These are phyloP conservation scores for Crithidia fasciculata DNA, from an alignment of 208 protist species.

Conservation along the genomic window DNA sequence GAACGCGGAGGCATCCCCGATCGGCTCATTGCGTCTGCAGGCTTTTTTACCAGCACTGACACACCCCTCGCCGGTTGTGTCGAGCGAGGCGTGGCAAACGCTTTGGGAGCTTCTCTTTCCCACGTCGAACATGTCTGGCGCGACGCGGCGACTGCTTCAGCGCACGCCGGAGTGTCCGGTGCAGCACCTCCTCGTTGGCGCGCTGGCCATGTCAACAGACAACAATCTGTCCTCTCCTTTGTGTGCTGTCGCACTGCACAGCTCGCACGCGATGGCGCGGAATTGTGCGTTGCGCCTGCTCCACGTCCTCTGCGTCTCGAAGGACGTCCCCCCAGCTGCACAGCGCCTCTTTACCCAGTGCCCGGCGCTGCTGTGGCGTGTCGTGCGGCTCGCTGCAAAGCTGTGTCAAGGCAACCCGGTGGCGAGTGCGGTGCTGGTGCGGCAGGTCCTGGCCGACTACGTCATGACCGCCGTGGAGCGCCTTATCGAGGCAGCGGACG, in stretches of 20 bases:
- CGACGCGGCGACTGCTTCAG: slow-evolving; percentile 10
- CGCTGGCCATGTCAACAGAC: slow-evolving; percentile 14
- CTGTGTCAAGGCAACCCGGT: slow-evolving; percentile 19
- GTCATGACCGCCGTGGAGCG: slow-evolving; percentile 13
- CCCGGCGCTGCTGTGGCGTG: slow-evolving; percentile 61
- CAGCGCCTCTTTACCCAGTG: slow-evolving; percentile 52
- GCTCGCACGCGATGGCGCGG: slow-evolving; percentile 28
- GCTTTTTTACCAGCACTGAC: slow-evolving; percentile 30
- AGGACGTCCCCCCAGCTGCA: slow-evolving; percentile 18
- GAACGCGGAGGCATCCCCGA: background rate
- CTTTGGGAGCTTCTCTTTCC: slow-evolving; percentile 40
- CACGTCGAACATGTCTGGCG: background rate
- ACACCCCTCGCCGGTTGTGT: slow-evolving; percentile 44
- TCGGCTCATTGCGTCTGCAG: slow-evolving; percentile 3
- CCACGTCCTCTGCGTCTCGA: slow-evolving; percentile 29
- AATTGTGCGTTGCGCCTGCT: slow-evolving; percentile 32
- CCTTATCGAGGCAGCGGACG: background rate
- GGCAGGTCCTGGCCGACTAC: slow-evolving; percentile 33
- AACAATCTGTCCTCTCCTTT: slow-evolving; percentile 1
- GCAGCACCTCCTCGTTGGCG: slow-evolving; percentile 27
- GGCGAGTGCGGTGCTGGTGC: slow-evolving; percentile 24
- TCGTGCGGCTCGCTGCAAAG: slow-evolving; percentile 37
- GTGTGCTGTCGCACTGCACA: background rate
- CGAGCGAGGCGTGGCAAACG: slow-evolving; percentile 55
- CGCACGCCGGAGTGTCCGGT: slow-evolving; percentile 17